Conservation (phyloP, 805 yeast genomes). For the Jamesozyma piceae region DNA sequence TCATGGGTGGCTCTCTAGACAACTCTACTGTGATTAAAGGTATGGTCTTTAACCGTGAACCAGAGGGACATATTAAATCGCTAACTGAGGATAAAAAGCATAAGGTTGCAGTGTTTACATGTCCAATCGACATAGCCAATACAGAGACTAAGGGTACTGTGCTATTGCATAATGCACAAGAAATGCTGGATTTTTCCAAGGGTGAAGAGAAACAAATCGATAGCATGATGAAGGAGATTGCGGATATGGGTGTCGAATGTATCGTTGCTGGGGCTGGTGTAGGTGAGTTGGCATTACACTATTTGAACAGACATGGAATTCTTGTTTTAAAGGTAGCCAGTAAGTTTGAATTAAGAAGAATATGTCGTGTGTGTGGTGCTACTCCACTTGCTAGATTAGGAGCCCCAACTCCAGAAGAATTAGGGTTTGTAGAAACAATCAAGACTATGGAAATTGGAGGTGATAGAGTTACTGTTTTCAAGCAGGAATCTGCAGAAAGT, state of each 20-base stretch:
- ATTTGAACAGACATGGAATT: constrained; percentile 76
- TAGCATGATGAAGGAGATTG: constrained; percentile 68
- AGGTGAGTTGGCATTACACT: constrained; percentile 90
- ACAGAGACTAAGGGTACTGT: constrained; percentile 99
- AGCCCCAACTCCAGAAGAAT: constrained; percentile 90
- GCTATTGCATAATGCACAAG: constrained; percentile 87
- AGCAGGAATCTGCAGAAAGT: constrained; percentile 52
- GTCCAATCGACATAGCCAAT: constrained; percentile 88
- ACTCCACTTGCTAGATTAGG: constrained; percentile 91
- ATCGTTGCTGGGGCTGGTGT: constrained; percentile 90
- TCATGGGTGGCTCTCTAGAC: constrained; percentile 80
- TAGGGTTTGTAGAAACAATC: constrained; percentile 79
- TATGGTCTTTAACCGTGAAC: constrained; percentile 96
- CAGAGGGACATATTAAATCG: constrained; percentile 82
- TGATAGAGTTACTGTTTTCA: constrained; percentile 88
- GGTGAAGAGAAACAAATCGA: constrained; percentile 95
- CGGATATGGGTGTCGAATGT: constrained; percentile 77
- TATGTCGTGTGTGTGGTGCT: constrained; percentile 95
- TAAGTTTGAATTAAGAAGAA: constrained; percentile 87
- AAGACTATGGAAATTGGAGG: constrained; percentile 95
- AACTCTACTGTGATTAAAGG: constrained; percentile 81
- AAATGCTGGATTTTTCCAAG: constrained; percentile 90
- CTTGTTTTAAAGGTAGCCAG: constrained; percentile 84
- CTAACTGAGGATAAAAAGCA: constrained; percentile 42
- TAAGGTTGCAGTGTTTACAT: constrained; percentile 85